These are phyloP conservation scores for Penicillium sp. DNA, from an alignment of 2,329 filamentous ascomycete species.

Conservation along the genomic window DNA sequence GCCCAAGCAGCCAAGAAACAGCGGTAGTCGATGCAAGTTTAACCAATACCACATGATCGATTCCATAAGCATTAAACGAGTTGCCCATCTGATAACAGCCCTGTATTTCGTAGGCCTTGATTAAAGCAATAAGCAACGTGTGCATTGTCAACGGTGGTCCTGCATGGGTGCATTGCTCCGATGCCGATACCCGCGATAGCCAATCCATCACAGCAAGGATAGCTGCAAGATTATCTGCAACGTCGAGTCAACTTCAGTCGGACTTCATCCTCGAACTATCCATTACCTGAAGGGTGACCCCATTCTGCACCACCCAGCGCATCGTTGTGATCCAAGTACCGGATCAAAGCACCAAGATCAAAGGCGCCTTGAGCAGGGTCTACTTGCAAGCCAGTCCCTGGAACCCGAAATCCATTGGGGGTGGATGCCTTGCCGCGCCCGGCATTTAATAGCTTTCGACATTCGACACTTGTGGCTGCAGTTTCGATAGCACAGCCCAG, in stretches of 20 bases:
- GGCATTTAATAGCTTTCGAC: slow-evolving; percentile 16
- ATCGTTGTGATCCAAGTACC: slow-evolving; percentile 46
- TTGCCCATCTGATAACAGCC: slow-evolving; percentile 38
- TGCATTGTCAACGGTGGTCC: slow-evolving; percentile 32
- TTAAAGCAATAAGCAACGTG: slow-evolving; percentile 32
- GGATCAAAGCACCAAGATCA: slow-evolving; percentile 38
- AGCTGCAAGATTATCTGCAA: slow-evolving; percentile 40
- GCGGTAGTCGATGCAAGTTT: slow-evolving; percentile 43
- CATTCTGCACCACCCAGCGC: slow-evolving; percentile 41
- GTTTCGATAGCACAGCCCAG: slow-evolving; percentile 28
- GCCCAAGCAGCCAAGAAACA: slow-evolving; percentile 37
- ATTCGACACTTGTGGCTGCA: slow-evolving; percentile 18
- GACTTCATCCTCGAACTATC: not conserved
- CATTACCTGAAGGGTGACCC: slow-evolving; percentile 42
- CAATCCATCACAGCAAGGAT: slow-evolving; percentile 38
- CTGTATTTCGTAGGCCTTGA: slow-evolving; percentile 47
- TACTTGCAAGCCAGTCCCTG: slow-evolving; percentile 36
- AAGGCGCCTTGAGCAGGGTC: slow-evolving; percentile 43
- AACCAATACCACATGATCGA: slow-evolving; percentile 45
- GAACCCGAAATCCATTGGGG: slow-evolving; percentile 36
- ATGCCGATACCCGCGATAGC: slow-evolving; percentile 22
- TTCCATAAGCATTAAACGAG: slow-evolving; percentile 40
- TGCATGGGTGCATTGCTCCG: slow-evolving; percentile 1
- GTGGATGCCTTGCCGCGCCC: slow-evolving; percentile 15
- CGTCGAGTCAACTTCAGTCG: not conserved